Percentiles rank a stretch among this genome's conserved stretches.
Conservation (phyloP, 805 yeast species). For the Candida peoriensis region DNA sequence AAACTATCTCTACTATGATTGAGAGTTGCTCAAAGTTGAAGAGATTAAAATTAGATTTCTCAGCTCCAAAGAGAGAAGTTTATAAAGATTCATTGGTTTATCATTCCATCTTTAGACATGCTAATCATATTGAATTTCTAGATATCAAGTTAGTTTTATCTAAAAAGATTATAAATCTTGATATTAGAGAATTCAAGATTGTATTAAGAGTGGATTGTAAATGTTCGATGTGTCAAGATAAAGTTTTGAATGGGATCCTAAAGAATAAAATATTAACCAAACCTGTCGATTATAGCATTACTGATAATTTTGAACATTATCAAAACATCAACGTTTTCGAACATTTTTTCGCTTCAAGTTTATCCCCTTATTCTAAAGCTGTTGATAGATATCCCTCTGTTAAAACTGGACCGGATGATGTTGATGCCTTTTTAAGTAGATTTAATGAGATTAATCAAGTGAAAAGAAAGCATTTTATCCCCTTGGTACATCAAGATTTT, state of each 20-base stretch:
- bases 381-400: slow-evolving; percentile 39
- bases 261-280: slow-evolving; percentile 29
- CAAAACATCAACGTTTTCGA: slow-evolving; percentile 32
- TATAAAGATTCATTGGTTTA: slow-evolving; percentile 29
- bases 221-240: slow-evolving; percentile 16
- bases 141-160: slow-evolving; percentile 30
- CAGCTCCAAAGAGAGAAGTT: slow-evolving; percentile 29
- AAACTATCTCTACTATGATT: slow-evolving; percentile 28
- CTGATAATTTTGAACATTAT: slow-evolving; percentile 25
- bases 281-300: slow-evolving; percentile 24
- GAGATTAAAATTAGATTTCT: slow-evolving; percentile 36
- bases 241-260: slow-evolving; percentile 27
- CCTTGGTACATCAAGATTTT: slow-evolving; percentile 28
- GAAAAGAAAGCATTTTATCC: slow-evolving; percentile 20
- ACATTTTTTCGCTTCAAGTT: slow-evolving; percentile 29
- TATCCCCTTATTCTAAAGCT: slow-evolving; percentile 39
- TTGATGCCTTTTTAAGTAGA: slow-evolving; percentile 24
- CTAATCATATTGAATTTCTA: slow-evolving; percentile 31
- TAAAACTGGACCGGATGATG: slow-evolving; percentile 35
- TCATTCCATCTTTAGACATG: slow-evolving; percentile 28
- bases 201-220: slow-evolving; percentile 14
- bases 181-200: slow-evolving; percentile 13
- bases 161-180: slow-evolving; percentile 15
- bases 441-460: slow-evolving; percentile 22
- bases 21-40: slow-evolving; percentile 27